Conservation (phyloP, 805 yeast genomes). For the Starmerella tilneyi region DNA sequence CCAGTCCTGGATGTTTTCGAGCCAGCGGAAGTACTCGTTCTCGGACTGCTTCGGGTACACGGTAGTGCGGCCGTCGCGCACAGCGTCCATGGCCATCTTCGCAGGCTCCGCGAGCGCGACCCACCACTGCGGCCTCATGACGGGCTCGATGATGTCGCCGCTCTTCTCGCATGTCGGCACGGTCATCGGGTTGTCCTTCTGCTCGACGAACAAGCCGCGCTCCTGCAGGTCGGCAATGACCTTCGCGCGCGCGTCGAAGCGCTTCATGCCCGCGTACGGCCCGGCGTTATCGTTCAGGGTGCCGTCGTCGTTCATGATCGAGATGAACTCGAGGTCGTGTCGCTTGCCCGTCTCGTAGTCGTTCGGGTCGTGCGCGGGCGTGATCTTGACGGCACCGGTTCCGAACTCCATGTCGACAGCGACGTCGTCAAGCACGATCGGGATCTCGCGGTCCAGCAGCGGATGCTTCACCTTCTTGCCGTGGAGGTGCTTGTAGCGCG, state of each 20-base stretch:
- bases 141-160: constrained; percentile 93
- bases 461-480: constrained; percentile 91
- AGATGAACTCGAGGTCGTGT: constrained; percentile 75
- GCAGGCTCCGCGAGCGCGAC: constrained; percentile 87
- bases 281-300: constrained; percentile 85
- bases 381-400: constrained; percentile 98
- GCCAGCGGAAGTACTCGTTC: constrained; percentile 89
- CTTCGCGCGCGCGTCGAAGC: constrained; percentile 83
- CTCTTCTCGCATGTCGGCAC: constrained; percentile 92
- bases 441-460: constrained; percentile 70
- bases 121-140: constrained; percentile 99
- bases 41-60: constrained; percentile 85
- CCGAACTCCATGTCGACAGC: constrained; percentile 99
- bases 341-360: constrained; percentile 96
- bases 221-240: constrained; percentile 74
- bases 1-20: constrained; percentile 96
- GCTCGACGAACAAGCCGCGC: constrained; percentile 67
- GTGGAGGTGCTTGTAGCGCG: constrained; percentile 85
- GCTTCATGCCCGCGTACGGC: constrained; percentile 70
- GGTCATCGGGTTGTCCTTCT: constrained; percentile 90
- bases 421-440: constrained; percentile 79
- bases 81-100: constrained; percentile 72
- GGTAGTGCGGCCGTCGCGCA: constrained; percentile 65
- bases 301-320: constrained; percentile 89
- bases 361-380: constrained; percentile 97